phyloP scores from a whole-genome alignment of 139 green algal genomes.

The Yamagishiella unicocca region DNA sequence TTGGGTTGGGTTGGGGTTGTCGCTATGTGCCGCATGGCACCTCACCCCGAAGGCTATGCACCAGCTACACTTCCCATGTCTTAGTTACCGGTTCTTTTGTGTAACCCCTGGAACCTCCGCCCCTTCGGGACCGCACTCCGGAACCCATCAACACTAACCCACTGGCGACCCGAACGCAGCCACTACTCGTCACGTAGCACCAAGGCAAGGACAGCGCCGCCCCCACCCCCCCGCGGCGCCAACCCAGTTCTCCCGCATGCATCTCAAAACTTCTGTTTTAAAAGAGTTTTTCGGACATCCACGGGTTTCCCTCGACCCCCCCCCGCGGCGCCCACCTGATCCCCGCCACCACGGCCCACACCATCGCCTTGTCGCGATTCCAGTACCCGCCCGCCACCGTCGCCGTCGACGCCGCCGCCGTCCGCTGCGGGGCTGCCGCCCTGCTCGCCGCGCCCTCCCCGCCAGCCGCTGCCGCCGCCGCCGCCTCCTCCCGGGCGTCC shows the following conservation, averaged over 20 bases:
- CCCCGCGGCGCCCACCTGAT: slow-evolving; percentile 23
- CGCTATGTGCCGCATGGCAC: neutral
- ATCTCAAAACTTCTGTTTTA: too few relatives aligned
- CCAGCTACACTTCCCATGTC: neutral
- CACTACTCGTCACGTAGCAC: neutral
- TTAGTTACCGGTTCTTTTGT: too few relatives aligned
- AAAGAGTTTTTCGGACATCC: too few relatives aligned
- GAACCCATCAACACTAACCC: neutral
- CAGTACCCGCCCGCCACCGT: neutral
- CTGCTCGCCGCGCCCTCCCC: neutral
- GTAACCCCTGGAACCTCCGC: too few relatives aligned
- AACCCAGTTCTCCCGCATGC: too few relatives aligned
- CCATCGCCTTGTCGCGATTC: neutral
- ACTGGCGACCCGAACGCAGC: neutral
- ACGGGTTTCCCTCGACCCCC: too few relatives aligned
- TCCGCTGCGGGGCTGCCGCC: neutral
- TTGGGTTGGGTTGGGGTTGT: neutral
- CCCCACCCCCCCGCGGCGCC: neutral
- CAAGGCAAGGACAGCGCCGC: neutral
- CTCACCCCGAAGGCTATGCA: neutral
- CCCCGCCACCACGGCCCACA: slow-evolving; percentile 23
- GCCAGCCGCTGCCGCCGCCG: neutral
- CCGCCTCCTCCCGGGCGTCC: slow-evolving; percentile 21
- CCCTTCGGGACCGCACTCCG: too few relatives aligned
- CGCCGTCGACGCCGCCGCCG: neutral